These are phyloP conservation scores for Trichoderma aggressivum DNA, from an alignment of 2,329 filamentous ascomycete species.

Conservation along the genomic window DNA sequence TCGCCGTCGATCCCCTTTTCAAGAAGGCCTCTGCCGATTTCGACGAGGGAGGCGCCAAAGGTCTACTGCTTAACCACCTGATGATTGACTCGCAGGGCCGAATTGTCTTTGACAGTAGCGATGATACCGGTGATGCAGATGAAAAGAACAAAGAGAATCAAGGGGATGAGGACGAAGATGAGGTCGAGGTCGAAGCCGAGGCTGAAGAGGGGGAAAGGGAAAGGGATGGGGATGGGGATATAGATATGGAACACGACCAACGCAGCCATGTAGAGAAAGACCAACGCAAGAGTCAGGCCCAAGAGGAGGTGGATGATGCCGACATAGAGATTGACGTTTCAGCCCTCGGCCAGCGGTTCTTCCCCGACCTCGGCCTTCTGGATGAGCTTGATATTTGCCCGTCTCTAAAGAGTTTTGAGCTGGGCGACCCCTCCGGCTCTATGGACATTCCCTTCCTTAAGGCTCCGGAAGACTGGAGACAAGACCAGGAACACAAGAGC, in stretches of 20 bases:
- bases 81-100: conserved; percentile 88
- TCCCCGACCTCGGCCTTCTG: conserved; percentile 72
- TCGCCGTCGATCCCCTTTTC: conserved; percentile 95
- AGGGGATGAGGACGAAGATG: conserved; percentile 38
- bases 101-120: conserved; percentile 97
- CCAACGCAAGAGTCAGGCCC: conserved; percentile 43
- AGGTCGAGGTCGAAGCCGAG: conserved; percentile 31
- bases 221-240: conserved; percentile 44
- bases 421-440: conserved; percentile 80
- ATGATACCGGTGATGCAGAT: conserved; percentile 63
- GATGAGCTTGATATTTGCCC: conserved; percentile 91
- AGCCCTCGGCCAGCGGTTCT: conserved; percentile 74
- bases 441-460: conserved; percentile 91
- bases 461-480: conserved; percentile 79
- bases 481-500: conserved; percentile 61
- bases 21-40: conserved; percentile 99
- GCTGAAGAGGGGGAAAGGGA: conserved; percentile 36
- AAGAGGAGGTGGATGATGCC: conserved; percentile 44
- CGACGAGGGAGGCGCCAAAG: conserved; percentile 95
- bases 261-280: conserved; percentile 34
- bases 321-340: conserved; percentile 72
- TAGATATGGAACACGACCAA: conserved; percentile 29
- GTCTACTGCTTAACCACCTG: conserved; percentile 90
- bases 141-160: conserved; percentile 37
- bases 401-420: conserved; percentile 87